Evolutionary conservation across 345 rosid genomes (phyloP).

Genomic region (Lepidium aucheri): DNA sequence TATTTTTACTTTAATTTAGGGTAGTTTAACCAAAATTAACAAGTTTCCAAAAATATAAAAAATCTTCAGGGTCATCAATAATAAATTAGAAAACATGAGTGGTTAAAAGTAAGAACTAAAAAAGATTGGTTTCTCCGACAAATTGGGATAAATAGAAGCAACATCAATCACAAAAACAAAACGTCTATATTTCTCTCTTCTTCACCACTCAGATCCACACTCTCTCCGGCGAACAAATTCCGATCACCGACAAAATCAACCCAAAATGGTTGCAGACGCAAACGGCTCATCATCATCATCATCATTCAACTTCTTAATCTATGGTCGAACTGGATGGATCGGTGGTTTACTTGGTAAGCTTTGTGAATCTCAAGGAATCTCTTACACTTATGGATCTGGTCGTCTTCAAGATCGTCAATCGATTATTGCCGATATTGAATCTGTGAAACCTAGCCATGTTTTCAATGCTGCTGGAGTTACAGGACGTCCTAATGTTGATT

Average conservation of each 20-base stretch:
- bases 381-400: slow-evolving; percentile 65
- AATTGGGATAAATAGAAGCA: slow-evolving; percentile 21
- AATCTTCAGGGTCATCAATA: neutral
- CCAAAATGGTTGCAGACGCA: slow-evolving; percentile 47
- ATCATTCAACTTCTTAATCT: slow-evolving; percentile 67
- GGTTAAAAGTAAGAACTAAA: neutral
- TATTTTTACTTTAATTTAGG: neutral
- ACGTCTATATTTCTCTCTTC: neutral
- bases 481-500: slow-evolving; percentile 88
- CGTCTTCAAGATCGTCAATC: slow-evolving; percentile 73
- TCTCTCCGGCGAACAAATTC: neutral
- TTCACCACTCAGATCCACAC: slow-evolving; percentile 11
- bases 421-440: slow-evolving; percentile 52
- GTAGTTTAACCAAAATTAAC: neutral
- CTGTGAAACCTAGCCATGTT: slow-evolving; percentile 66
- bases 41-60: neutral
- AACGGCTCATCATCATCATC: slow-evolving; percentile 40
- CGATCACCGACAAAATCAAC: slow-evolving; percentile 24
- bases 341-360: slow-evolving; percentile 78
- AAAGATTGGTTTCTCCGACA: neutral
- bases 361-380: slow-evolving; percentile 57
- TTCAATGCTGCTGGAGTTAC: slow-evolving; percentile 96
- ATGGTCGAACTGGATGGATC: slow-evolving; percentile 93
- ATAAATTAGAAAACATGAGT: neutral
- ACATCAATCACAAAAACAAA: neutral